Evolutionary conservation across 2,329 filamentous ascomycete genomes (phyloP).

Genomic region (Coniochaeta sp.): DNA sequence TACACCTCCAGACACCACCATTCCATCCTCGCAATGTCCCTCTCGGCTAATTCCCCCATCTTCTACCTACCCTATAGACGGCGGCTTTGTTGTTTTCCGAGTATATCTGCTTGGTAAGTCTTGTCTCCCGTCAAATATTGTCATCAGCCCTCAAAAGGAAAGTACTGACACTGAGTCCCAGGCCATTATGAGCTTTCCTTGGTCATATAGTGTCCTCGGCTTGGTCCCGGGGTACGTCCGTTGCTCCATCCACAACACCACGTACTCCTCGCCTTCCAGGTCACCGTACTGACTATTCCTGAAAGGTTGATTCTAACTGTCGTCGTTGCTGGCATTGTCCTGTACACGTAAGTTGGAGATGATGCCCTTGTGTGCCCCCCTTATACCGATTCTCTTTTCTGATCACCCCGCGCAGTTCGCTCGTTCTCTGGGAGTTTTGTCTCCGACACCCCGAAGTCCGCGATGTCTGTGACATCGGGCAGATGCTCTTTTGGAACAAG

Average conservation of each 20-base stretch:
- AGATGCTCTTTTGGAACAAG: slow-evolving; percentile 86
- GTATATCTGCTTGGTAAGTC: slow-evolving; percentile 71
- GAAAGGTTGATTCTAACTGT: slow-evolving; percentile 66
- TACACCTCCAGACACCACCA: too few relatives aligned
- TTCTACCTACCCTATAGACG: slow-evolving; percentile 43
- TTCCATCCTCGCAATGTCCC: background rate
- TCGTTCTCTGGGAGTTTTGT: slow-evolving; percentile 72
- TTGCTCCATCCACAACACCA: slow-evolving; percentile 2
- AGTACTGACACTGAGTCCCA: slow-evolving; percentile 9
- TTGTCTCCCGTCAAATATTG: background rate
- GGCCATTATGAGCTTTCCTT: slow-evolving; percentile 91
- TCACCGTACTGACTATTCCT: slow-evolving; percentile 10
- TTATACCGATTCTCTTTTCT: slow-evolving; percentile 6
- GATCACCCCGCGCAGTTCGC: slow-evolving; percentile 15
- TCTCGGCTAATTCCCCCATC: background rate
- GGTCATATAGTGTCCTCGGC: slow-evolving; percentile 82
- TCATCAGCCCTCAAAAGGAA: too few relatives aligned
- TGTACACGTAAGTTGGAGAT: slow-evolving; percentile 68
- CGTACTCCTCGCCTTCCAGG: background rate
- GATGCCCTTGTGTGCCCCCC: slow-evolving; percentile 40
- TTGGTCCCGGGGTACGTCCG: slow-evolving; percentile 63
- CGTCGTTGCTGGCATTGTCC: slow-evolving; percentile 67
- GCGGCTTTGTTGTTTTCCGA: slow-evolving; percentile 86
- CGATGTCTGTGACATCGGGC: slow-evolving; percentile 92
- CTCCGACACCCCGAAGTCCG: slow-evolving; percentile 83